phyloP scores from a whole-genome alignment of 78 protist species.

The Tieghemostelium lacteum region DNA sequence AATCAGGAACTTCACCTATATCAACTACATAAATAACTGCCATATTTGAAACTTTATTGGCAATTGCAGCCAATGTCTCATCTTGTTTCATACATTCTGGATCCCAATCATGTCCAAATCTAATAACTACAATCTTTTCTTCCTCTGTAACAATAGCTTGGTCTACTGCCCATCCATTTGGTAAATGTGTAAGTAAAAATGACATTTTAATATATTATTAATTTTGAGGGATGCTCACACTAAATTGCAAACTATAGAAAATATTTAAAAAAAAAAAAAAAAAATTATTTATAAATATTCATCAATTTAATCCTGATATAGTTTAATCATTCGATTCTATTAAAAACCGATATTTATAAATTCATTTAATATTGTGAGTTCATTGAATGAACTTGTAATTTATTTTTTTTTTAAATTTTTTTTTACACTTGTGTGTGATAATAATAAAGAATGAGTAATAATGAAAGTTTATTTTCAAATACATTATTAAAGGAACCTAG shows the following conservation, averaged over 20 bases:
- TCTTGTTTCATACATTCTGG: slow-evolving; percentile 91
- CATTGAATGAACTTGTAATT: too few species aligned
- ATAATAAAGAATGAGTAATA: too few species aligned
- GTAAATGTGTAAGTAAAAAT: slow-evolving; percentile 95
- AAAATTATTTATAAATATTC: too few species aligned
- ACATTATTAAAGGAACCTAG: slow-evolving; percentile 11
- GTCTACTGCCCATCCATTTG: slow-evolving; percentile 98
- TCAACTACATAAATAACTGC: slow-evolving; percentile 95
- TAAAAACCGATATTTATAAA: too few species aligned
- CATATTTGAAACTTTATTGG: slow-evolving; percentile 81
- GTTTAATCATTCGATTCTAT: too few species aligned
- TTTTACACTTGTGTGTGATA: too few species aligned
- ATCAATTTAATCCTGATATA: too few species aligned
- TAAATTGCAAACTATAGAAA: too few species aligned
- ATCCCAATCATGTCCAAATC: slow-evolving; percentile 99
- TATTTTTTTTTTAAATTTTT: too few species aligned
- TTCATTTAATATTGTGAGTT: too few species aligned
- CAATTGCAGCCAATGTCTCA: slow-evolving; percentile 78
- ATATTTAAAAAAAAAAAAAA: too few species aligned
- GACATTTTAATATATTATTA: slow-evolving; percentile 81
- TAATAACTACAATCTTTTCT: slow-evolving; percentile 95
- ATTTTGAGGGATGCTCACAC: too few species aligned
- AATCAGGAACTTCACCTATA: slow-evolving; percentile 97
- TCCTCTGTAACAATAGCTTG: slow-evolving; percentile 98
- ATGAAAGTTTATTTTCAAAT: background rate